These are phyloP conservation scores for Colletotrichum chlorophyti DNA, from an alignment of 2,329 filamentous ascomycete species.

Conservation along the genomic window DNA sequence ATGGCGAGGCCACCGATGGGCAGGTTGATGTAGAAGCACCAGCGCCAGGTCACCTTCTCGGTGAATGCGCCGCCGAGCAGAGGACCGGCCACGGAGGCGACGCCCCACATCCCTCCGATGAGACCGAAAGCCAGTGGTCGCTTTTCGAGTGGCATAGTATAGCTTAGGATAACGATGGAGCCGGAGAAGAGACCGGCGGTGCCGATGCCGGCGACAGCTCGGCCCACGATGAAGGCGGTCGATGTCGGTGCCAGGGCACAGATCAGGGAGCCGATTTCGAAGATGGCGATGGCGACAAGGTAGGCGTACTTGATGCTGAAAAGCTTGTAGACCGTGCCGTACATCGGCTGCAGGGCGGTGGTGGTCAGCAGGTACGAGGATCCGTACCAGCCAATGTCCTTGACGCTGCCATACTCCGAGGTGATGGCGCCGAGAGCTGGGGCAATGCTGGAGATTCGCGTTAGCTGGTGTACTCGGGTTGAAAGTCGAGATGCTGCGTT, in stretches of 20 bases:
- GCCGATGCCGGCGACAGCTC: conserved; percentile 59
- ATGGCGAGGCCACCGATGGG: conserved; percentile 56
- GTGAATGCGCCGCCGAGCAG: conserved; percentile 58
- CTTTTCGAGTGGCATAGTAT: conserved; percentile 58
- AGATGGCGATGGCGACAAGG: conserved; percentile 49
- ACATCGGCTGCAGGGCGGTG: conserved; percentile 56
- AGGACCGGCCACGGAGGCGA: conserved; percentile 58
- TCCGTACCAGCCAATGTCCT: conserved; percentile 62
- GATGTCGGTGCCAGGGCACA: conserved; percentile 53
- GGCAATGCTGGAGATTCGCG: conserved; percentile 44
- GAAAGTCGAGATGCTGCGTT: too few species aligned
- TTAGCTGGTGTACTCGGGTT: not conserved
- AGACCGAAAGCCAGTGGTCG: conserved; percentile 61
- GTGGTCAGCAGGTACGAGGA: conserved; percentile 56
- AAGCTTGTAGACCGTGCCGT: conserved; percentile 56
- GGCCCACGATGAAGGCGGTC: conserved; percentile 57
- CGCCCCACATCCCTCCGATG: conserved; percentile 62
- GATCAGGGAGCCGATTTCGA: conserved; percentile 51
- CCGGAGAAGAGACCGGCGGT: conserved; percentile 59
- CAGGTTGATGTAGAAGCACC: conserved; percentile 57
- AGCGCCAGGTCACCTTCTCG: conserved; percentile 56
- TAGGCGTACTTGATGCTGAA: conserved; percentile 57
- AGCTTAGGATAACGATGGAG: conserved; percentile 53
- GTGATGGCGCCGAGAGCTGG: conserved; percentile 61
- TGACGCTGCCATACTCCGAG: conserved; percentile 48